Evolutionary conservation across 2,329 filamentous ascomycete species (phyloP).

Genomic region (Claviceps sp.): DNA sequence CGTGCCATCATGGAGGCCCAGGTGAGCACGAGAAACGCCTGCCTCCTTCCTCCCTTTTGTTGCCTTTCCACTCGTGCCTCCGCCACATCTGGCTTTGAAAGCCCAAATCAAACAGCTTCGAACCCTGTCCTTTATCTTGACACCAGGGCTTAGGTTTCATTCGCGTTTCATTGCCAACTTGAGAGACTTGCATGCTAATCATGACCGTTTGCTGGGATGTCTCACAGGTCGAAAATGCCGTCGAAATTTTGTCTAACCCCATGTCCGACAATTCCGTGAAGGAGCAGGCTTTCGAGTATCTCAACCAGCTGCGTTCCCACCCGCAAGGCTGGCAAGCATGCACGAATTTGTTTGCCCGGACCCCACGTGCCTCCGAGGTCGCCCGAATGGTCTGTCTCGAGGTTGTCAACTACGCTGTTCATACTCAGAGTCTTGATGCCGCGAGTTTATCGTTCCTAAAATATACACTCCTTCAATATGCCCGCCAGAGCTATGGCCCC

Average conservation of each 20-base stretch:
- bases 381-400: slow-evolving; percentile 84
- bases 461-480: slow-evolving; percentile 69
- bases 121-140: not conserved
- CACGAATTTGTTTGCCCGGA: slow-evolving; percentile 69
- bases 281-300: slow-evolving; percentile 69
- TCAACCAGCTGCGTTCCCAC: slow-evolving; percentile 66
- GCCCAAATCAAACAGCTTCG: not conserved
- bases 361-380: slow-evolving; percentile 64
- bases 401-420: slow-evolving; percentile 82
- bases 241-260: slow-evolving; percentile 84
- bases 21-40: slow-evolving; percentile 20
- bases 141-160: not conserved
- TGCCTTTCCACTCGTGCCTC: not conserved
- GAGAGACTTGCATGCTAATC: slow-evolving; percentile 1
- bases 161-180: not conserved
- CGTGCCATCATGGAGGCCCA: slow-evolving; percentile 32
- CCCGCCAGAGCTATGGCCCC: slow-evolving; percentile 59
- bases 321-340: slow-evolving; percentile 84
- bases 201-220: not conserved
- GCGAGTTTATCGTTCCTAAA: slow-evolving; percentile 64
- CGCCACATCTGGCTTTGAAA: no score
- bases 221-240: slow-evolving; percentile 79
- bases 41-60: not conserved
- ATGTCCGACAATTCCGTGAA: slow-evolving; percentile 62
- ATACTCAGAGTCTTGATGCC: slow-evolving; percentile 61